Evolutionary conservation across 805 yeast genomes (phyloP).

Genomic region (Saccharomycopsis sp.): DNA sequence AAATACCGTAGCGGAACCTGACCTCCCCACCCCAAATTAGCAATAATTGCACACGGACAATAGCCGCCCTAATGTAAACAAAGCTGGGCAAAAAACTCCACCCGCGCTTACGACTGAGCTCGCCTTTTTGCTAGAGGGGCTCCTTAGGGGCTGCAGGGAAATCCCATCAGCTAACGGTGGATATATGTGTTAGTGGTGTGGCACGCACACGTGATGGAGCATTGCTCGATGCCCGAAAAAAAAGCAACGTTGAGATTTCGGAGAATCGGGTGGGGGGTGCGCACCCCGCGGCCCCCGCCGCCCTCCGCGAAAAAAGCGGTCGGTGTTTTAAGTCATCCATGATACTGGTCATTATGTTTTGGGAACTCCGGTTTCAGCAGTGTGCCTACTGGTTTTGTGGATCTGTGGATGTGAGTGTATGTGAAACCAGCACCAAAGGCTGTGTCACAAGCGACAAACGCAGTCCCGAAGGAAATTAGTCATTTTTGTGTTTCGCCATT

Average conservation of each 20-base stretch:
- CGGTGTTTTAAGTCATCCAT: neutral
- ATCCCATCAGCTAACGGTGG: too few relatives aligned
- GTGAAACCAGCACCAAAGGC: too few relatives aligned
- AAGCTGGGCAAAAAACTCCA: neutral
- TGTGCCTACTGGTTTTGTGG: too few relatives aligned
- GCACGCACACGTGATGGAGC: too few relatives aligned
- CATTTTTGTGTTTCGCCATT: neutral
- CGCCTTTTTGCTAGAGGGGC: too few relatives aligned
- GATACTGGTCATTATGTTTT: neutral
- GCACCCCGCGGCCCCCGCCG: neutral
- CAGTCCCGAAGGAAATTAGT: neutral
- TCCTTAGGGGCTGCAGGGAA: too few relatives aligned
- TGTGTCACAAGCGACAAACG: too few relatives aligned
- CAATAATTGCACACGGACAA: neutral
- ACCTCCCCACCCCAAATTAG: neutral
- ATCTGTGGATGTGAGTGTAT: too few relatives aligned
- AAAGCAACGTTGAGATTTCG: neutral
- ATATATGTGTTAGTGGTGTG: too few relatives aligned
- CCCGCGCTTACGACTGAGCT: too few relatives aligned
- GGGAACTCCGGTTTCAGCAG: neutral
- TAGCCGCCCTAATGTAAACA: neutral
- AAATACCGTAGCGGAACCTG: neutral
- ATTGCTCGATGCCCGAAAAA: too few relatives aligned
- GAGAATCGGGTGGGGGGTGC: neutral
- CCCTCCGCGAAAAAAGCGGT: too few relatives aligned